Percentiles rank a stretch among this genome's conserved stretches.
These are phyloP conservation scores for Aspergillus persii DNA, from an alignment of 2,329 filamentous ascomycete genomes.

Conservation along the genomic window DNA sequence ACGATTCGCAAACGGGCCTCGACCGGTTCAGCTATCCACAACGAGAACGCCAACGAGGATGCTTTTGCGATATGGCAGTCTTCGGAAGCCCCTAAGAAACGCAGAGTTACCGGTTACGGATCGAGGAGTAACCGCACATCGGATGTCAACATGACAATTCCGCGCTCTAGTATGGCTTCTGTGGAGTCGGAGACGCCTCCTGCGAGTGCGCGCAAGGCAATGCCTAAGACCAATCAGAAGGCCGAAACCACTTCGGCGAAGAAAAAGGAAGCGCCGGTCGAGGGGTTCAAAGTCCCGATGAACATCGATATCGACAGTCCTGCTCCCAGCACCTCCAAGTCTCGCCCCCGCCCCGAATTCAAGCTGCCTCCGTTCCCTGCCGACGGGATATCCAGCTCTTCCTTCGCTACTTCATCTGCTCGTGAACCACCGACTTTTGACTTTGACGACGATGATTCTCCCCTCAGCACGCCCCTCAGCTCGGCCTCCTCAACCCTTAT, in stretches of 20 bases:
- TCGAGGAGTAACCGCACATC: conserved; percentile 13
- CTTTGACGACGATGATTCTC: conserved; percentile 28
- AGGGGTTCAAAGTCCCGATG: conserved; percentile 24
- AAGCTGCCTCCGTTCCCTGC: conserved; percentile 26
- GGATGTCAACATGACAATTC: conserved; percentile 10
- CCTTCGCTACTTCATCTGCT: conserved; percentile 24
- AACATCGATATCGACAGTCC: conserved; percentile 21
- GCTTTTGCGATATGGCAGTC: conserved; percentile 7
- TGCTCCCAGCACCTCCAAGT: conserved; percentile 12
- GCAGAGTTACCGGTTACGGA: conserved; percentile 17
- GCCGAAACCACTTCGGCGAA: conserved; percentile 5
- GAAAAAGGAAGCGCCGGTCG: conserved; percentile 5
- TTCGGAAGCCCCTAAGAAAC: conserved; percentile 14
- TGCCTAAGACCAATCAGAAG: conserved; percentile 7
- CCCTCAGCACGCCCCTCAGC: conserved; percentile 34
- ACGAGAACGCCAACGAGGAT: conserved; percentile 5
- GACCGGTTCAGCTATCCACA: conserved; percentile 3
- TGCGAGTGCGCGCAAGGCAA: conserved; percentile 7
- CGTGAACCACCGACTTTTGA: conserved; percentile 21
- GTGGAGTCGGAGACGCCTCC: conserved; percentile 8
- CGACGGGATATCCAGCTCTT: conserved; percentile 27
- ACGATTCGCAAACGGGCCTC: conserved; percentile 14
- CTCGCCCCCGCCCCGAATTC: conserved; percentile 16
- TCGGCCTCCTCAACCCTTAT: conserved; percentile 22
- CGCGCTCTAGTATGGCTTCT: conserved; percentile 16